A percentile compares a stretch with the other conserved stretches of the same genome.
phyloP scores from a whole-genome alignment of 352 stramenopile genomes.

The Plasmopara viticola region DNA sequence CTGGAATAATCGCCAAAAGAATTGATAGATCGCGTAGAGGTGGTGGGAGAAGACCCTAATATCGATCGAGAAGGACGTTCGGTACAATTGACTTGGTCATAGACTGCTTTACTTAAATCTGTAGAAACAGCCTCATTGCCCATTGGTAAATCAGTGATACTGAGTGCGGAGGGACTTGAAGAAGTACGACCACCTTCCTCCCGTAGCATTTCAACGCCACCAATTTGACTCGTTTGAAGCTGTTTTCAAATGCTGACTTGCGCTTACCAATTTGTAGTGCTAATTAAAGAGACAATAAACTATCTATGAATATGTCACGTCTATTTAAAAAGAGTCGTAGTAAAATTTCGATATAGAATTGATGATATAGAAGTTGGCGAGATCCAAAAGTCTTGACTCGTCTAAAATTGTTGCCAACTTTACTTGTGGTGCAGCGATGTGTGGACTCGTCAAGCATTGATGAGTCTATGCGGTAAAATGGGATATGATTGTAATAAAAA shows the following conservation, averaged over 20 bases:
- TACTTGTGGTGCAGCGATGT: too few relatives aligned
- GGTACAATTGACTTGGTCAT: constrained; percentile 13
- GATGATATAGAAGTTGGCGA: too few relatives aligned
- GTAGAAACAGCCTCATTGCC: constrained; percentile 7
- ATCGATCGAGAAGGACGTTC: constrained; percentile 9
- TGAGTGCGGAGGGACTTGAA: constrained; percentile 8
- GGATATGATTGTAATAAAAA: neutral
- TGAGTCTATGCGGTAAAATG: neutral
- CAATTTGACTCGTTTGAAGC: constrained; percentile 12
- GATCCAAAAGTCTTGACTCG: too few relatives aligned
- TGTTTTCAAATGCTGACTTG: neutral
- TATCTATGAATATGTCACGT: too few relatives aligned
- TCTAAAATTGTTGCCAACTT: too few relatives aligned
- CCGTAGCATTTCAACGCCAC: constrained; percentile 9
- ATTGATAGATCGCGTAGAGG: constrained; percentile 16
- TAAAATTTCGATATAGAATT: too few relatives aligned
- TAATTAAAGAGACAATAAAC: neutral
- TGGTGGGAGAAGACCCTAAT: constrained; percentile 12
- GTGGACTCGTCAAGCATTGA: neutral
- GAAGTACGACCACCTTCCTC: neutral
- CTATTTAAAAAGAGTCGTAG: too few relatives aligned
- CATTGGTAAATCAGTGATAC: constrained; percentile 14
- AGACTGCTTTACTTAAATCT: constrained; percentile 8
- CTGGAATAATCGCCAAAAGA: constrained; percentile 26
- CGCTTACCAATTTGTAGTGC: neutral